Base-by-base conservation (phyloP, 208 protist genomes). In the Leishmania amazonensis region DNA sequence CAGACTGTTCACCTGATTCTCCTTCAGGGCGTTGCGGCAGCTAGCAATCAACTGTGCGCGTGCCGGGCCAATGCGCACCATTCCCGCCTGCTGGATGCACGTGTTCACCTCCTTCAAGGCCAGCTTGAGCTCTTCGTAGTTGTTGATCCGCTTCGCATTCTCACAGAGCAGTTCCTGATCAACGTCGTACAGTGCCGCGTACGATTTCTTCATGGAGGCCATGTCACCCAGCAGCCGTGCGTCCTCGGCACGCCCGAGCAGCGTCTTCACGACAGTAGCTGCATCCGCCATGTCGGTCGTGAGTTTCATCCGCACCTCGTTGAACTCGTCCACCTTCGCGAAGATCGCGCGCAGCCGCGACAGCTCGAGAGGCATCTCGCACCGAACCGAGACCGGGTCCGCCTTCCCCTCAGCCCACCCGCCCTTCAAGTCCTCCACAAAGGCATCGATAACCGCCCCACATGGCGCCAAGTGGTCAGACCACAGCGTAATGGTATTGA, bases 201-300 rank as follows among this genome's bases (percentile, higher is more conserved):
- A 98, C 13, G 87, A 86, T 31, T 89, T 88, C 78, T 90, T 88
- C 95, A 98, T 98, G 70, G 72, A 68, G 35, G 47, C 53, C 78
- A 99, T 95, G 80, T 99, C 93, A 28, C 81, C 88, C 45, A 99
- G 88, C n/a, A 99, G 78, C 51, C 97, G 85, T 15, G 97, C 90
- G 74, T 99, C 96, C 88, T 99, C 97, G 42, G 96, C 97, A 60
- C 90, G 89, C 51, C 98, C 90, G 35, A 99, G 92, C 60, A 99
- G 80, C 58, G 93, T 89, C 84, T 99, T 98, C n/a, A 99, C 82
- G 13, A 87, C 84, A 24, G 94, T 83, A 15, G 95, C 94, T 5
- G 85, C 86, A 81, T 99, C 97, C 5, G 97, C 98, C 94, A 99
- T 99, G 81, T 98, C 96, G 2, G 94, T 92, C 70, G 91, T 98